phyloP scores from a whole-genome alignment of 2,329 filamentous ascomycete species.

The Stachybotrys chartarum region DNA sequence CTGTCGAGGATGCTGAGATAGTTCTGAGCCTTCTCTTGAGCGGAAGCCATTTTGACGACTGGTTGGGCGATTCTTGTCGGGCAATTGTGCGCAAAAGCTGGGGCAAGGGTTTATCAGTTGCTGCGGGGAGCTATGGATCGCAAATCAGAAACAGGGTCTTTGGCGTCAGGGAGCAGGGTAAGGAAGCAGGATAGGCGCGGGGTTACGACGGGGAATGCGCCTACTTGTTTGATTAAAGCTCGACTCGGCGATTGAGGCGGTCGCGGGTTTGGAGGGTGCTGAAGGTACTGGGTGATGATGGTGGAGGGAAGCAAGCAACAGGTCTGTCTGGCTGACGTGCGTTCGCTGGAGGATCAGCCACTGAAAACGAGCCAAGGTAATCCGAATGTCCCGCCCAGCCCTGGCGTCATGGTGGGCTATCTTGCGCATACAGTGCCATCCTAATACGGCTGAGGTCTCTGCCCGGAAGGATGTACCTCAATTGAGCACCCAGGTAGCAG shows the following conservation, averaged over 20 bases:
- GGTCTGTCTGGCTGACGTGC: not conserved
- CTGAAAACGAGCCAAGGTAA: not conserved
- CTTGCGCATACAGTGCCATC: not conserved
- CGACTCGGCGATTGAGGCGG: not conserved
- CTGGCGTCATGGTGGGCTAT: not conserved
- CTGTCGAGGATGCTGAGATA: conserved; percentile 75
- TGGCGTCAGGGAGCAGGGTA: not conserved
- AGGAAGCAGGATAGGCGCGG: not conserved
- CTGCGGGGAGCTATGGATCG: not conserved
- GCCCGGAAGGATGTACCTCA: not conserved
- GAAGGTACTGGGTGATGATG: not conserved
- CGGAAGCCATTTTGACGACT: conserved; percentile 55
- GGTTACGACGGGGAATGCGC: not conserved
- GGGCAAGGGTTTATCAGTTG: not conserved
- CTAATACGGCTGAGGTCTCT: not conserved
- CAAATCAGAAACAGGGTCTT: not conserved
- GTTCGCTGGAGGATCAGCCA: not conserved
- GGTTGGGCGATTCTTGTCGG: conserved; percentile 7
- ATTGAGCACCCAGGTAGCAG: too few species aligned
- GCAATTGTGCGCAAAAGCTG: conserved; percentile 3
- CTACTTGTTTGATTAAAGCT: not conserved
- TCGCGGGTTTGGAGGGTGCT: not conserved
- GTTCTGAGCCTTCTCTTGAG: conserved; percentile 70
- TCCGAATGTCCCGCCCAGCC: not conserved
- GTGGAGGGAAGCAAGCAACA: not conserved